Percentiles rank a stretch among this genome's conserved stretches.
Evolutionary conservation across 441 rosid species (phyloP).

Genomic region (Codiaeum variegatum): DNA sequence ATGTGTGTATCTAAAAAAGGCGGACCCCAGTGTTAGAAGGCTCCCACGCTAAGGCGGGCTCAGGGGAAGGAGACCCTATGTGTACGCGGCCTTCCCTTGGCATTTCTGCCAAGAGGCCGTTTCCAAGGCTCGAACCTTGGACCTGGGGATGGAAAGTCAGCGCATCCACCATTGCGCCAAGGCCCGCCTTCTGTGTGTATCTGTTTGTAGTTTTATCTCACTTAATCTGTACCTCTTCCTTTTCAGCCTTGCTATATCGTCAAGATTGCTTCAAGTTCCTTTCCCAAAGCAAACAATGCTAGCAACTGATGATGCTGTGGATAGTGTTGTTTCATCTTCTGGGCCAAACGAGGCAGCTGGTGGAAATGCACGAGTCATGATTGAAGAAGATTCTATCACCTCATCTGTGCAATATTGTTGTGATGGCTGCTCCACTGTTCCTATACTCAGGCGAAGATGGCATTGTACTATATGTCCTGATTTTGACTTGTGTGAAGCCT

Average conservation of each 20-base stretch:
- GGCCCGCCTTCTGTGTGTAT: constrained; percentile 8
- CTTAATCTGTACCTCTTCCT: constrained; percentile 23
- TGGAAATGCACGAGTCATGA: constrained; percentile 79
- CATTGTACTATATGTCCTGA: constrained; percentile 99
- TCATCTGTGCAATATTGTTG: constrained; percentile 99
- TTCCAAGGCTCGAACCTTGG: too few species aligned
- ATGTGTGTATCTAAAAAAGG: constrained; percentile 15
- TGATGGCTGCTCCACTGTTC: constrained; percentile 99
- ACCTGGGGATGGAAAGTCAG: too few species aligned
- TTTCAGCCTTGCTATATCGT: constrained; percentile 96
- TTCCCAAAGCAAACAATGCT: constrained; percentile 98
- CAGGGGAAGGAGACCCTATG: too few species aligned
- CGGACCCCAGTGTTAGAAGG: too few species aligned
- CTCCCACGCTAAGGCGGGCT: too few species aligned
- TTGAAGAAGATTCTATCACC: constrained; percentile 94
- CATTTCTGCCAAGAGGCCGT: too few species aligned
- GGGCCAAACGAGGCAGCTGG: constrained; percentile 58
- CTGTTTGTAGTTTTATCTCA: constrained; percentile 17
- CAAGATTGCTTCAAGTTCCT: constrained; percentile 99
- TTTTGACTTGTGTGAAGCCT: constrained; percentile 97
- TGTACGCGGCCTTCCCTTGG: too few species aligned
- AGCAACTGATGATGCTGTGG: constrained; percentile 80
- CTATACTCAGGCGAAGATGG: constrained; percentile 97
- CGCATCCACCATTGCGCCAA: too few species aligned
- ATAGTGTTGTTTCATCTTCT: constrained; percentile 53